Evolutionary conservation across 164 flowering plant genomes (phyloP).

Genomic region (Houttuynia cordata): DNA sequence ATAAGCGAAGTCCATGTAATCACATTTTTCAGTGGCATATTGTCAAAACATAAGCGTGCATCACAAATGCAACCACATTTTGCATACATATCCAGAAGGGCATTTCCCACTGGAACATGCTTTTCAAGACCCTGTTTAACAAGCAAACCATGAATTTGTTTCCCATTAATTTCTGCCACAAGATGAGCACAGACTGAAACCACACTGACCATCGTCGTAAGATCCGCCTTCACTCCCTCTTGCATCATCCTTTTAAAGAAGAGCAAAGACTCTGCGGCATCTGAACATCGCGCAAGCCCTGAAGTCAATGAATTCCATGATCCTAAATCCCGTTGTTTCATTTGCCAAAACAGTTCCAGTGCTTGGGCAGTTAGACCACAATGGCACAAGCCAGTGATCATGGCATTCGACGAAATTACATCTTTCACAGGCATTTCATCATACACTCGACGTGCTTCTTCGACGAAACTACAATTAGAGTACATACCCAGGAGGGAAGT

Average conservation of each 20-base stretch:
- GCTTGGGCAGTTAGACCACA: no score
- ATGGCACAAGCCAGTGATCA: no score
- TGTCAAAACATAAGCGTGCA: neutral
- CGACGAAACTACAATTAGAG: slow-evolving; percentile 10
- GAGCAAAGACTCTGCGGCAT: slow-evolving; percentile 2
- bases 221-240: slow-evolving; percentile 20
- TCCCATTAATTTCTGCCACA: slow-evolving; percentile 27
- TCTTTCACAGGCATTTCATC: neutral
- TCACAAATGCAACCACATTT: slow-evolving; percentile 19
- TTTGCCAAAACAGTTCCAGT: no score
- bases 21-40: slow-evolving; percentile 4
- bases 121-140: slow-evolving; percentile 11
- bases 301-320: slow-evolving; percentile 16
- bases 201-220: slow-evolving; percentile 18
- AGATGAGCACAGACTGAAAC: slow-evolving; percentile 29
- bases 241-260: slow-evolving; percentile 18
- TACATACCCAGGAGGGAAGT: slow-evolving; percentile 13
- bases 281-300: neutral
- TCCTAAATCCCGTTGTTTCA: neutral
- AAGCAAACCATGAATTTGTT: slow-evolving; percentile 13
- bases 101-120: slow-evolving; percentile 12
- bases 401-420: no score
- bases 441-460: slow-evolving; percentile 8
- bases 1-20: slow-evolving; percentile 16
- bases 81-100: slow-evolving; percentile 23